Evolutionary conservation across 805 yeast species (phyloP), one percentile per base, ranked within the genome.

Genomic region (Metschnikowia matae): DNA sequence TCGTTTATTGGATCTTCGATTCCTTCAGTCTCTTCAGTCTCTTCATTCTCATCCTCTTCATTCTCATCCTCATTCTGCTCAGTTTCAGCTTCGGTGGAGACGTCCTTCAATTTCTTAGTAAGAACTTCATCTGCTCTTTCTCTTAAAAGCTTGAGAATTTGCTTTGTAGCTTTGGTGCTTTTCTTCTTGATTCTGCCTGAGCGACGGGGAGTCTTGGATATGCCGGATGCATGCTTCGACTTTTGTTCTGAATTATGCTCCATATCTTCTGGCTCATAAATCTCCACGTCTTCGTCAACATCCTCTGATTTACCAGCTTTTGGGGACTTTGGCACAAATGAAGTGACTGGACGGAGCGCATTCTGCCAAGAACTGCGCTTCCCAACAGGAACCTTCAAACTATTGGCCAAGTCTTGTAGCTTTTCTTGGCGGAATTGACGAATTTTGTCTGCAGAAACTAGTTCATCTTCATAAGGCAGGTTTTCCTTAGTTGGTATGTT

Each of bases 361-460:
- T 13, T 17, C 10, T 20, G 45, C 15, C 33, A 21, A n/a, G 38
- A 21, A 14, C 21, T 32, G n/a, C 18, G 45, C 15, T n/a, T 42
- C 15, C 20, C 38, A 33, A 14, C 8, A 3, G 38, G 21, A 7
- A n/a, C 38, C 13, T 42, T 42, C 34, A 42, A 42, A 15, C 45
- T 42, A 20, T 32, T 21, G 3, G 45, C 45, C 20, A 32, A 21
- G 6, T 33, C 38, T n/a, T 42, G 26, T 7, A 42, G 45, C 35
- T 42, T 42, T 32, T 33, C 38, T 11, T 42, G 45, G 5, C 45
- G 45, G 11, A 20, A 42, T 8, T 42, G 45, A 32, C 45, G 38
- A 7, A 42, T 15, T 14, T 15, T n/a, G 29, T 21, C n/a, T 14
- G 33, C 34, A 32, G 36, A 18, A 13, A 8, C 7, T 17, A 21